Evolutionary conservation across 805 yeast species (phyloP), one percentile per base, ranked within the genome.

Genomic region (Kluyveromyces siamensis): DNA sequence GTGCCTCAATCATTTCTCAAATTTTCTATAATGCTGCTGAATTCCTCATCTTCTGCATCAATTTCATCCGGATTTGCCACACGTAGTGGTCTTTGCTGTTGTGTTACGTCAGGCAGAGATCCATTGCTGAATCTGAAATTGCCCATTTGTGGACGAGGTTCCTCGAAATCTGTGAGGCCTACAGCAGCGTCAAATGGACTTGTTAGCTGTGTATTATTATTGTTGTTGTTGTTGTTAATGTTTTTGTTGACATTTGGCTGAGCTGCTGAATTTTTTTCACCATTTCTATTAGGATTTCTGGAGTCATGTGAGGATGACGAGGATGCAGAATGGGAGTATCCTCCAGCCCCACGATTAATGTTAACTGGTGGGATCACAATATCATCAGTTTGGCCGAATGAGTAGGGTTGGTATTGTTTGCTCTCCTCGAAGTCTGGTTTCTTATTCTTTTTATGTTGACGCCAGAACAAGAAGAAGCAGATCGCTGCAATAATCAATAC

Each of bases 121-220:
- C 81, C 79, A 51, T 77, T 72, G 57, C 81, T 75, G 50, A 77
- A 67, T 51, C 79, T 69, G 52, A 78, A 68, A 44, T 77, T 70
- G 18, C 78, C 79, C 30, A 53, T 50, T 48, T 66, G 75, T 14
- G 67, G 61, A 17, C 46, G 41, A 10, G 48, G 50, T 37, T 37
- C 52, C 21, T 45, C 11, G 25, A 48, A 48, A 27, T 53, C 46
- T 33, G 38, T 39, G 37, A 37, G 36, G n/a, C 37, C 33, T 13
- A 35, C 25, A 2, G 19, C 14, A 13, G 44, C 54, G 9, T 9
- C 47, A 25, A 33, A 30, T 25, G 36, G 42, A 17, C 37, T 39
- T 14, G 14, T 17, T 16, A 27, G 3, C 10, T 40, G 39, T 10
- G n/a, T 7, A 14, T 36, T 41, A 8, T 39, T 33, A 14, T 39